Evolutionary conservation across 305 asterid genomes (phyloP), one percentile per base, ranked within the genome.

Genomic region (Striga hermonthica): DNA sequence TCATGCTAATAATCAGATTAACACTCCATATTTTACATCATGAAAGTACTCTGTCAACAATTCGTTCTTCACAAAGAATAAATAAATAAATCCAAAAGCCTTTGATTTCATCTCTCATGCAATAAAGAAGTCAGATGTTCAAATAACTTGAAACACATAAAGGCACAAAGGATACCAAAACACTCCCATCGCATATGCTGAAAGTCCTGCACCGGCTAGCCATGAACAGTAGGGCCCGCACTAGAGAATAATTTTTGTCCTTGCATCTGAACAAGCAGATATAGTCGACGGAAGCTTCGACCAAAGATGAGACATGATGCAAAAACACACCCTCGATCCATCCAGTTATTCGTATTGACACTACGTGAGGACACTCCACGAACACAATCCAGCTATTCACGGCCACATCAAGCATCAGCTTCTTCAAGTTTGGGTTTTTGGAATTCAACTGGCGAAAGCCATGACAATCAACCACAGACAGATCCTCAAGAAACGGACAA

Each of bases 401-500:
- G 37, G 5, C 9, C 41, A 63, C n/a, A 12, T 1, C 14, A 71
- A 71, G 28, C 55, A 22, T n/a, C 53, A 57, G 4, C 57, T 64
- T 71, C 55, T 64, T 64, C 66, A 71, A 71, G 47, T 64, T 71
- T 12, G 66, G 70, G 15, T 49, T 64, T 14, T 14, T 10, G 28
- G 60, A 71, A 41, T 31, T 1, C 40, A 70, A 14, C 0, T 22
- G 4, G 16, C 3, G 4, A 43, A 68, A 59, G 45, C 67, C 73
- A 69, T 52, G 41, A 40, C 62, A 69, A 8, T 28, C 7, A 52
- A 60, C 16, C 4, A 69, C 12, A 31, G 57, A 69, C 31, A 50
- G 55, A 50, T 60, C 58, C 40, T 68, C 73, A 68, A 68, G 67
- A 12, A 36, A 40, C 15, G 73, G 67, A 15, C 67, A 68, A 4